Percentiles rank a stretch among this genome's conserved stretches.
These are phyloP conservation scores for Xylaria cubensis DNA, from an alignment of 495 filamentous ascomycete genomes.

Conservation along the genomic window DNA sequence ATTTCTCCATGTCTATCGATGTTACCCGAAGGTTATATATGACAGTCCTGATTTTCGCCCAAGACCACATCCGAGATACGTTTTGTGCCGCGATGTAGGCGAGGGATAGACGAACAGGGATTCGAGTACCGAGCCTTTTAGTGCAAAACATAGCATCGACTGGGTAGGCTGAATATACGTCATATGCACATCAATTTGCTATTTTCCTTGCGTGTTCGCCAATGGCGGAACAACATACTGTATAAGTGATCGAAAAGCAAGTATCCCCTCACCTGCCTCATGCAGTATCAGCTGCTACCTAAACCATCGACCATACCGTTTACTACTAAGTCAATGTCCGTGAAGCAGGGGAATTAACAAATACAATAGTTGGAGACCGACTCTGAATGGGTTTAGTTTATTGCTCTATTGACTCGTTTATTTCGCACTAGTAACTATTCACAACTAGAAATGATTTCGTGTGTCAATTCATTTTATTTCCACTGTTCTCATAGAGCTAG, in stretches of 20 bases:
- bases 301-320: neutral
- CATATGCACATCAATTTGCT: neutral
- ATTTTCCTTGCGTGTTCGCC: neutral
- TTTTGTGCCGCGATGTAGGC: neutral
- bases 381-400: neutral
- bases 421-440: neutral
- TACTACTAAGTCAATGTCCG: neutral
- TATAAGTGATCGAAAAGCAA: neutral
- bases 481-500: neutral
- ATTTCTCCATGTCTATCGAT: neutral
- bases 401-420: neutral
- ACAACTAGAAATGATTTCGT: neutral
- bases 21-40: conserved; percentile 8
- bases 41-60: neutral
- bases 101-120: neutral
- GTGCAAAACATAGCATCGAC: neutral
- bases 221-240: neutral
- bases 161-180: conserved; percentile 8
- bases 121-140: neutral
- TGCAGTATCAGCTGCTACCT: neutral
- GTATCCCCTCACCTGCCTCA: neutral
- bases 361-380: neutral
- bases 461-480: neutral
- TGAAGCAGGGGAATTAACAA: neutral
- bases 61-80: neutral